phyloP scores from a whole-genome alignment of 1,139 yeast species.

The Pichia norvegensis region DNA sequence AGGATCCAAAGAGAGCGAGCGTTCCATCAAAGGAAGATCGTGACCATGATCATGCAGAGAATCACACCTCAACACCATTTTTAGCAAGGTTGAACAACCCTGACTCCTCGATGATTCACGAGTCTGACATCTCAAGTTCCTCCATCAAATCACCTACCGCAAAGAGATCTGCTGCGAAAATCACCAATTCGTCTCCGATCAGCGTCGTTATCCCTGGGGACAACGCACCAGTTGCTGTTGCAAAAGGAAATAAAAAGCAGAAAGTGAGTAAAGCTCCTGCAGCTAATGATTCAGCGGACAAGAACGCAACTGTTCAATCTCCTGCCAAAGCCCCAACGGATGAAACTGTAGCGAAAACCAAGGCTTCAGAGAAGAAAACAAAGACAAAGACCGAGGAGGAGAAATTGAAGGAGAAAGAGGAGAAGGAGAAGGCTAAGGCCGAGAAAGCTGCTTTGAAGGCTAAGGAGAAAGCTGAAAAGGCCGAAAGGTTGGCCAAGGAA shows the following conservation, averaged over 20 bases:
- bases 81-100: conserved; percentile 1
- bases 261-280: background rate
- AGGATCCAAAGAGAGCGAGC: conserved; percentile 18
- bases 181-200: background rate
- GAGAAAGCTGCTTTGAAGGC: conserved; percentile 1
- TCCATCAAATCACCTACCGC: conserved; percentile 3
- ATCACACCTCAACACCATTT: background rate
- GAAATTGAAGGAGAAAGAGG: background rate
- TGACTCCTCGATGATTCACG: conserved; percentile 9
- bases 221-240: background rate
- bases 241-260: background rate
- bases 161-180: background rate
- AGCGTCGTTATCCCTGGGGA: background rate
- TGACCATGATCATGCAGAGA: conserved; percentile 8
- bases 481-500: background rate
- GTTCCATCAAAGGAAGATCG: conserved; percentile 25
- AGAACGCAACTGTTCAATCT: background rate
- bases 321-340: too few species aligned
- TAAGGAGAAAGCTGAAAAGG: conserved; percentile 1
- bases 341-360: background rate
- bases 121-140: conserved; percentile 8
- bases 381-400: background rate
- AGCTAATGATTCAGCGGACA: background rate
- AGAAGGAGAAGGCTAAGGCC: background rate
- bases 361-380: background rate